Evolutionary conservation across 2,329 filamentous ascomycete species (phyloP).

Genomic region (Fusarium redolens): DNA sequence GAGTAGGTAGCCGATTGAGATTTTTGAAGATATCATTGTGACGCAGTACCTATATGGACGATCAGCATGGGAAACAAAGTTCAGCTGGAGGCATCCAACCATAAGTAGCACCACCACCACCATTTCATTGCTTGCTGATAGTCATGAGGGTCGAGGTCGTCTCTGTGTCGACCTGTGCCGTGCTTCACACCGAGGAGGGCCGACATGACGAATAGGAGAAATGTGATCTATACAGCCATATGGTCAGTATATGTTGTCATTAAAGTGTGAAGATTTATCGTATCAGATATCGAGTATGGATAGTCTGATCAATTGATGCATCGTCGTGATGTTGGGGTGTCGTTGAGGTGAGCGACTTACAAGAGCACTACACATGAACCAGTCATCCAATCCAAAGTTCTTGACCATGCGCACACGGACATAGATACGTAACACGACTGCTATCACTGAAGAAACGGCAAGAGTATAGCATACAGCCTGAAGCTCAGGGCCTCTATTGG

Average conservation of each 20-base stretch:
- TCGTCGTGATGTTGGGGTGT: not conserved
- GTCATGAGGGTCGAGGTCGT: slow-evolving; percentile 45
- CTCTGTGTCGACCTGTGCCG: slow-evolving; percentile 55
- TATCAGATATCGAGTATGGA: not conserved
- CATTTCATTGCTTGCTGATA: slow-evolving; percentile 50
- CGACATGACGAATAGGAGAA: slow-evolving; percentile 50
- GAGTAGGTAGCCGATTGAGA: slow-evolving; percentile 58
- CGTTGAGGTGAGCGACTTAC: slow-evolving; percentile 30
- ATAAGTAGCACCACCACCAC: slow-evolving; percentile 55
- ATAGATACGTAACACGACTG: slow-evolving; percentile 49
- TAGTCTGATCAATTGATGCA: not conserved
- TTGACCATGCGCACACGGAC: slow-evolving; percentile 51
- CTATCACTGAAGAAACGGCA: slow-evolving; percentile 42
- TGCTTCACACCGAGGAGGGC: slow-evolving; percentile 52
- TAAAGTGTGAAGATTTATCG: not conserved
- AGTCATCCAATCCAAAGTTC: slow-evolving; percentile 55
- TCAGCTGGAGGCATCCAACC: not conserved
- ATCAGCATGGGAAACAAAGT: not conserved
- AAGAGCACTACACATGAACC: slow-evolving; percentile 52
- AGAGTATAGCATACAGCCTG: slow-evolving; percentile 49
- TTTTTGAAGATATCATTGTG: slow-evolving; percentile 53
- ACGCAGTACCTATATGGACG: slow-evolving; percentile 45
- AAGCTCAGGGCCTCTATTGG: slow-evolving; percentile 51
- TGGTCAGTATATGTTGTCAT: not conserved
- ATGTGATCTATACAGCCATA: slow-evolving; percentile 46